Evolutionary conservation across 257 asterid species (phyloP), one percentile per base, ranked within the genome.

Genomic region (Agastache rugosa): DNA sequence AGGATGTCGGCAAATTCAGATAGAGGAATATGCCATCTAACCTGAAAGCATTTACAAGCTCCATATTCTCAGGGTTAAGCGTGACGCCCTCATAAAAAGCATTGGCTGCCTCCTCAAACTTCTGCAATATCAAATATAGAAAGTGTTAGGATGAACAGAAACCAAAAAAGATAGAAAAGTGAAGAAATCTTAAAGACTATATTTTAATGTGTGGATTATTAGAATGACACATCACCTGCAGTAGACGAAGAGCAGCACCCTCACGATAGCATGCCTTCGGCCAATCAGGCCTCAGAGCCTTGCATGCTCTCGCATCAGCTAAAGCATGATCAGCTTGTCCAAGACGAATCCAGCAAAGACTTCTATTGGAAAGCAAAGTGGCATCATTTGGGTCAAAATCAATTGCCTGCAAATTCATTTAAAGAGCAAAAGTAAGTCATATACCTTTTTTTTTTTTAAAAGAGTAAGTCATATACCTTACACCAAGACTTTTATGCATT

Each of bases 21-120:
- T 7, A 54, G 27, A 53, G 60, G 47, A 42, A 68, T 61, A 17
- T 47, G 73, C 8, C 41, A 11, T 27, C 22, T 58, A 22, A 93
- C 98, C 91, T 92, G 96, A 95, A 95, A 78, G 99, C 98, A 69
- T 88, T 72, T 31, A 84, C 96, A n/a, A 95, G 98, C 83, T 92
- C 99, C 86, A 76, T 83, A 68, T 78, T 95, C 81, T 92, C 99
- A 44, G 98, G 98, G 82, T 85, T 85, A 69, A 89, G 93, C 55
- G n/a, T 75, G 55, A 95, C 93, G 2, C 99, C 99, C 72, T 95
- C 98, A 19, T 90, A 92, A 84, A 95, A 95, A 60, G 98, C 90
- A 80, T 85, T 90, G 50, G 99, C 98, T 22, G 98, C 98, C 34
- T 95, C 98, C 73, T 95, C 98, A 67, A 89, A 95, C 65, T 78